Evolutionary conservation across 768 basidiomycete genomes (phyloP).

Genomic region (Pholiota molesta): DNA sequence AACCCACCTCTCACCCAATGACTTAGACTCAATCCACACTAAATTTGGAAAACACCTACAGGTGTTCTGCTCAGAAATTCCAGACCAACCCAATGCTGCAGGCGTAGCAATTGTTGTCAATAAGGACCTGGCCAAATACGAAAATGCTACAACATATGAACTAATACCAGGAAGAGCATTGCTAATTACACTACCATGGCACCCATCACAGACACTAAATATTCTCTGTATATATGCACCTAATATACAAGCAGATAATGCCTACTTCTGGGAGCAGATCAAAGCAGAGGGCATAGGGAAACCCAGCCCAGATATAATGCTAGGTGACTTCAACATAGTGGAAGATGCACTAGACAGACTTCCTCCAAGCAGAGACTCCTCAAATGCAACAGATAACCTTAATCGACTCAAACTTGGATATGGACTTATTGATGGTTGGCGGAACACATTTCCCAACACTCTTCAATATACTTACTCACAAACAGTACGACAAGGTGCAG

Average conservation of each 20-base stretch:
- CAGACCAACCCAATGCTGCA: conserved; percentile 20
- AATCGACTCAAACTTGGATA: conserved; percentile 22
- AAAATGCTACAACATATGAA: not conserved
- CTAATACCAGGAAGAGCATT: conserved; percentile 33
- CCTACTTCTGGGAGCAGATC: conserved; percentile 10
- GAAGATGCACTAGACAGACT: conserved; percentile 40
- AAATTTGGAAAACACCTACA: conserved; percentile 16
- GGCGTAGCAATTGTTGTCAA: conserved; percentile 39
- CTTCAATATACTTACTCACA: conserved; percentile 31
- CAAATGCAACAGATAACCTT: conserved; percentile 13
- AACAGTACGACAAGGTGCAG: not conserved
- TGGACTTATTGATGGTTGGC: conserved; percentile 34
- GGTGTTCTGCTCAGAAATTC: conserved; percentile 22
- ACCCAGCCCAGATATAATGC: conserved; percentile 32
- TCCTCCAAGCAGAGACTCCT: conserved; percentile 26
- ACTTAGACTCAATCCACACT: conserved; percentile 11
- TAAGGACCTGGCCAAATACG: conserved; percentile 23
- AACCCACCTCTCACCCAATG: conserved; percentile 29
- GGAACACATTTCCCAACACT: conserved; percentile 22
- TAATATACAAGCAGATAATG: conserved; percentile 19
- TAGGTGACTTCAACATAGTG: conserved; percentile 45
- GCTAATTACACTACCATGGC: conserved; percentile 17
- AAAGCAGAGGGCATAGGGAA: not conserved
- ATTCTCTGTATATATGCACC: conserved; percentile 40
- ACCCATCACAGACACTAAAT: conserved; percentile 18